Percentiles rank a stretch among this genome's conserved stretches.
Evolutionary conservation across 352 stramenopile genomes (phyloP).

Genomic region (Phytopythium sindhum): DNA sequence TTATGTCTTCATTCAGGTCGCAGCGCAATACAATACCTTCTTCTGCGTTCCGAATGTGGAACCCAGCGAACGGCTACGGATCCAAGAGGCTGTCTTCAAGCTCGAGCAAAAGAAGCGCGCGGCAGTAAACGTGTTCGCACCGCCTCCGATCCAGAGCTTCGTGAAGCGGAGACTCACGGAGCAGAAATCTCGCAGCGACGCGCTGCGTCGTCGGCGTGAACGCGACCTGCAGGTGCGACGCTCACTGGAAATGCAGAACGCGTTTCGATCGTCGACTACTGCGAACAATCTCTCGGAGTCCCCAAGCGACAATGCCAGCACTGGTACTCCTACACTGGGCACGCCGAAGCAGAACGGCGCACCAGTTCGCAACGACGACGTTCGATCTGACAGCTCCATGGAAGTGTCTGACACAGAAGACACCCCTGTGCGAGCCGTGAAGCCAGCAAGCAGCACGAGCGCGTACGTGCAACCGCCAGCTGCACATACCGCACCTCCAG

Average conservation of each 20-base stretch:
- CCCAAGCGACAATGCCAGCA: slow-evolving; percentile 12
- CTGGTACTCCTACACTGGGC: not conserved
- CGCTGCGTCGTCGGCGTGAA: slow-evolving; percentile 68
- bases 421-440: not conserved
- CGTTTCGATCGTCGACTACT: slow-evolving; percentile 15
- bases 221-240: slow-evolving; percentile 70
- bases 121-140: slow-evolving; percentile 36
- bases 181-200: slow-evolving; percentile 70
- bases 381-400: slow-evolving; percentile 61
- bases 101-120: slow-evolving; percentile 59
- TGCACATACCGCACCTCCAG: not conserved
- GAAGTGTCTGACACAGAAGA: slow-evolving; percentile 63
- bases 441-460: not conserved
- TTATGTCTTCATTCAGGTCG: slow-evolving; percentile 19
- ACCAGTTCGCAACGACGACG: slow-evolving; percentile 13
- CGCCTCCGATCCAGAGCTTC: slow-evolving; percentile 85
- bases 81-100: slow-evolving; percentile 66
- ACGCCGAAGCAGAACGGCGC: not conserved
- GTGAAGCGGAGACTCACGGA: slow-evolving; percentile 71
- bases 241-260: slow-evolving; percentile 44
- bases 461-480: not conserved
- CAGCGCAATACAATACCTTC: slow-evolving; percentile 76
- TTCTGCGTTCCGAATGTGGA: slow-evolving; percentile 52
- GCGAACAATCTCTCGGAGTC: slow-evolving; percentile 10
- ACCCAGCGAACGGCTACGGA: slow-evolving; percentile 44